Conservation (phyloP, 2,329 filamentous ascomycete genomes). For the Colletotrichum australisinense region DNA sequence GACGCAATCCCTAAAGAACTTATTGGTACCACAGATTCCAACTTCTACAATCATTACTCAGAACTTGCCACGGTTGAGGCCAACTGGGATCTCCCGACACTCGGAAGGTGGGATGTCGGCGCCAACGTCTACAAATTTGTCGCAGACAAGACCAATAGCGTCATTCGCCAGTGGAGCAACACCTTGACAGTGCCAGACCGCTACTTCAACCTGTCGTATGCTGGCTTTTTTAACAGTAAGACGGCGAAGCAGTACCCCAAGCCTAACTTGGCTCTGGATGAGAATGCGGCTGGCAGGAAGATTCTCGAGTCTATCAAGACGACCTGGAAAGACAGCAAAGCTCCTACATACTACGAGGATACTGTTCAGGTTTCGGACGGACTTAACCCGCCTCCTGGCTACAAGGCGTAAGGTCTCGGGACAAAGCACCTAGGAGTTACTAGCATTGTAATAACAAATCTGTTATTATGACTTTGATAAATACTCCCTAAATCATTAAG, state of each 20-base stretch:
- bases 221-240: conserved; percentile 57
- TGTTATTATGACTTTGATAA: too few species aligned
- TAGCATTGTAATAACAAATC: too few species aligned
- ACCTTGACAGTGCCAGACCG: conserved; percentile 50
- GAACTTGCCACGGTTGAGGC: conserved; percentile 73
- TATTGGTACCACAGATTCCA: conserved; percentile 74
- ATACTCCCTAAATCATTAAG: too few species aligned
- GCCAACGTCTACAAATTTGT: conserved; percentile 76
- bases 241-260: conserved; percentile 51
- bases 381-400: conserved; percentile 54
- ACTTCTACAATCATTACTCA: conserved; percentile 81
- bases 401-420: conserved; percentile 28
- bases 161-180: conserved; percentile 51
- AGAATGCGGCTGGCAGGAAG: conserved; percentile 45
- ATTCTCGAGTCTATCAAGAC: conserved; percentile 52
- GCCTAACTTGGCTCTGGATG: conserved; percentile 50
- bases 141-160: conserved; percentile 70
- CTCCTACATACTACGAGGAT: conserved; percentile 56
- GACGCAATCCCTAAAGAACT: conserved; percentile 76
- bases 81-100: conserved; percentile 77
- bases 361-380: conserved; percentile 54
- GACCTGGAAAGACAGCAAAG: conserved; percentile 50
- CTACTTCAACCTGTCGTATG: conserved; percentile 66
- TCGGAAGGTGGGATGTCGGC: conserved; percentile 78
- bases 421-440: too few species aligned